phyloP scores from a whole-genome alignment of 1,284 basidiomycete genomes.

The Clitocybe nebularis region DNA sequence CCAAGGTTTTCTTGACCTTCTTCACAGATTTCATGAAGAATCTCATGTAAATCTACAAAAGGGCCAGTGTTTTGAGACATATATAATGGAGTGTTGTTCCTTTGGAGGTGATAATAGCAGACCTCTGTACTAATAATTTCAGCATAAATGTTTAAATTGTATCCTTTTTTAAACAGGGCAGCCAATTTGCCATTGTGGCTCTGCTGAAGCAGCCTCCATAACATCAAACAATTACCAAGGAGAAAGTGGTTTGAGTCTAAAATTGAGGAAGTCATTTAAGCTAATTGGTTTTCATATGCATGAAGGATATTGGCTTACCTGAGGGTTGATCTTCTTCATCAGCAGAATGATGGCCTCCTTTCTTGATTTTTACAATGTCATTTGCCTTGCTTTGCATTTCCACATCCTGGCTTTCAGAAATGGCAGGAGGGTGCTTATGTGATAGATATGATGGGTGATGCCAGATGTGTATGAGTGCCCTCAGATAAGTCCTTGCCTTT shows the following conservation, averaged over 20 bases:
- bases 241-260: slow-evolving; percentile 6
- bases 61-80: slow-evolving; percentile 8
- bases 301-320: neutral
- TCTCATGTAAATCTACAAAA: slow-evolving; percentile 11
- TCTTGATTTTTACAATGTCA: neutral
- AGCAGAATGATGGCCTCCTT: neutral
- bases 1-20: slow-evolving; percentile 1
- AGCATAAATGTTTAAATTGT: slow-evolving; percentile 10
- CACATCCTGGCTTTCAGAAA: slow-evolving; percentile 6
- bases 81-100: slow-evolving; percentile 6
- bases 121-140: slow-evolving; percentile 11
- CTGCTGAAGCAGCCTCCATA: slow-evolving; percentile 9
- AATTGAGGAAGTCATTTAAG: neutral
- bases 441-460: slow-evolving; percentile 11
- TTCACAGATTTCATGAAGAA: slow-evolving; percentile 4
- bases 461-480: slow-evolving; percentile 8
- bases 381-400: slow-evolving; percentile 2
- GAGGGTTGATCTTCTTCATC: neutral
- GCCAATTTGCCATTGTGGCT: neutral
- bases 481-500: slow-evolving; percentile 2
- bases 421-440: slow-evolving; percentile 4
- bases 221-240: slow-evolving; percentile 10
- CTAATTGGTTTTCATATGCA: neutral
- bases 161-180: slow-evolving; percentile 7
- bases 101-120: slow-evolving; percentile 10